Base-by-base conservation (phyloP, 495 filamentous ascomycete species). In the Penicilliopsis zonata region DNA sequence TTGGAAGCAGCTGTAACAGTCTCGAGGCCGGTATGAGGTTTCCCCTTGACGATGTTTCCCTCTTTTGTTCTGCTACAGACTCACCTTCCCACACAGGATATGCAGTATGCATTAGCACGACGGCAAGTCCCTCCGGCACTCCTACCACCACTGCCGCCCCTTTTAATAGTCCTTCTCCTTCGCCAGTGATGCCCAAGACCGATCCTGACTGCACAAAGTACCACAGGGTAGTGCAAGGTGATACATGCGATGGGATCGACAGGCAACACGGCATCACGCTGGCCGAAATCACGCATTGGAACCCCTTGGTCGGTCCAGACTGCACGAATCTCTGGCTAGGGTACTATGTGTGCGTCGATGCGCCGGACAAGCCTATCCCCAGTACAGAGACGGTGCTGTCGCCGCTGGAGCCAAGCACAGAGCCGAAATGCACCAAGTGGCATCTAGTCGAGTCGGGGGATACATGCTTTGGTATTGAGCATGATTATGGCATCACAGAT, bases 281-380 rank as follows among this genome's bases (percentile, higher is more conserved):
- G 4, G 18, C 35, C 13, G 28, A 46, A 21, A n/a, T 31, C n/a
- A n/a, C n/a, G n/a, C n/a, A n/a, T n/a, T 38, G 35, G 35, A 45
- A 45, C 30, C 42, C 42, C 9, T 28, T 35, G 9, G 38, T 42
- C 13, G 39, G 39, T 1, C 14, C 38, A 8, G 25, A 33, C 13
- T 45, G 42, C 30, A 21, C 29, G 15, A 26, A 18, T 13, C 38
- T 45, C 6, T 28, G 25, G 12, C 24, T 36, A 0, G 42, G 42
- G 3, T 45, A 45, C 23, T 42, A 37, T 13, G 42, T 40, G 28
- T 43, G 40, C 15, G 35, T 38, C 9, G 40, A 35, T 14, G 19
- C 26, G 6, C 20, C 20, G 8, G 28, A 24, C 10, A n/a, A n/a
- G n/a, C n/a, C n/a, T n/a, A 31, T 30, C 3, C 35, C 40, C 13